Evolutionary conservation across 2,329 filamentous ascomycete genomes (phyloP), one percentile per base, ranked within the genome.

Genomic region (Anthostomella pinea): DNA sequence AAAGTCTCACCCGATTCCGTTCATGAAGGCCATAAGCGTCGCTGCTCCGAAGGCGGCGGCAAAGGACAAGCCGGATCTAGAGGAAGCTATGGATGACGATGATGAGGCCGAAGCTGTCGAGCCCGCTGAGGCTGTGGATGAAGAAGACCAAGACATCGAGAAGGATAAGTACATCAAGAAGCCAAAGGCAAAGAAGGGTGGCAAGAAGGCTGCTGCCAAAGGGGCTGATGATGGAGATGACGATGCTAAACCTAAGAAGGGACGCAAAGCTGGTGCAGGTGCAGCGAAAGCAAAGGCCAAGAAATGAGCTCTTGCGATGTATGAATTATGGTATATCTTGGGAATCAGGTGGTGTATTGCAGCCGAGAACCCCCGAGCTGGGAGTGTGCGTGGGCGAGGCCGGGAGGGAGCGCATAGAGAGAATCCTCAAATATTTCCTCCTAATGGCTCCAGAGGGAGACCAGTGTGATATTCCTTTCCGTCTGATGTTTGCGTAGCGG

Each of bases 141-240:
- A 86, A 0, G 83, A 87, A 9, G 85, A 89, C 35, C 68, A 81
- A n/a, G 68, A 82, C 22, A 62, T 97, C 33, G 88, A 85, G 56
- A 95, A 91, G 59, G 93, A 98, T 65, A 97, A 96, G 64, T 96
- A 95, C 56, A 90, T 97, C 60, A 95, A 93, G 63, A 77, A 85
- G 58, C 87, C 91, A 9, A 96, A 95, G 72, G 80, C 78, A 47
- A 88, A 60, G 39, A 77, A 79, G 58, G 68, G 69, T 2, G 51
- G 56, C 24, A 64, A 65, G 48, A 68, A 66, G 45, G 38, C 50
- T 5, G 37, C 52, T 33, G 60, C 39, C 45, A 64, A 43, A 28
- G 72, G 71, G 38, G 65, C 63, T 20, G 63, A 59, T 27, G 65
- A 66, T 9, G 70, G 69, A n/a, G 68, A 65, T 13, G 72, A 70